phyloP scores from a whole-genome alignment of 2,329 filamentous ascomycete species.

The Didymella segeticola region DNA sequence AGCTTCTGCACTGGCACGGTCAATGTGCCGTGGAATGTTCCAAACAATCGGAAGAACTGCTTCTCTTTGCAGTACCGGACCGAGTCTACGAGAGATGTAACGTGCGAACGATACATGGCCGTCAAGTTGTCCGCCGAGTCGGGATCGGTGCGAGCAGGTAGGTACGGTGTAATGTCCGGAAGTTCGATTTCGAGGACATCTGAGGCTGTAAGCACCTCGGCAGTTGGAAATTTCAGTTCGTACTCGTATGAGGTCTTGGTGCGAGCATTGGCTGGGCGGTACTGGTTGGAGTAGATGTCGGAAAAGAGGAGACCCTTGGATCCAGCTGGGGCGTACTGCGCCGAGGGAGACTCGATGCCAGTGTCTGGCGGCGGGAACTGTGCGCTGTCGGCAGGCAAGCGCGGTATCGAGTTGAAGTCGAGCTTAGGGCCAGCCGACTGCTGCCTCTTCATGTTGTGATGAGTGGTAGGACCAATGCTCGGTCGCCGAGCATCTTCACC shows the following conservation, averaged over 20 bases:
- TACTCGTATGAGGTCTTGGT: conserved; percentile 63
- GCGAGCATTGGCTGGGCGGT: conserved; percentile 45
- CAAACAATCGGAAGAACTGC: conserved; percentile 93
- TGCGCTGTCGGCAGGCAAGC: conserved; percentile 57
- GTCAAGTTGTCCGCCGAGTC: conserved; percentile 86
- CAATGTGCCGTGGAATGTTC: conserved; percentile 92
- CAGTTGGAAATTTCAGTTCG: conserved; percentile 68
- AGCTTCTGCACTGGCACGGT: conserved; percentile 97
- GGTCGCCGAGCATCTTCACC: conserved; percentile 32
- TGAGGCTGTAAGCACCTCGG: conserved; percentile 62
- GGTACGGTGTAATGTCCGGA: conserved; percentile 84
- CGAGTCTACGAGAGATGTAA: conserved; percentile 92
- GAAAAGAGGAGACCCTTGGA: conserved; percentile 56
- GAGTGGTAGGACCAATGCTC: conserved; percentile 30
- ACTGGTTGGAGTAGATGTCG: conserved; percentile 53
- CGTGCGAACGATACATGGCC: conserved; percentile 91
- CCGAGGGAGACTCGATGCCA: conserved; percentile 37
- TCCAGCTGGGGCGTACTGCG: conserved; percentile 44
- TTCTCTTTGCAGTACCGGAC: conserved; percentile 97
- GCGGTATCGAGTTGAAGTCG: conserved; percentile 52
- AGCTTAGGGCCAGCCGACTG: conserved; percentile 41
- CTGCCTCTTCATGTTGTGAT: conserved; percentile 39
- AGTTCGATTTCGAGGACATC: conserved; percentile 76
- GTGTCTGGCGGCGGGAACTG: conserved; percentile 51
- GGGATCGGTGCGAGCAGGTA: conserved; percentile 80